Evolutionary conservation across 164 flowering plant species (phyloP), one percentile per base, ranked within the genome.

Genomic region (Vitis riparia): DNA sequence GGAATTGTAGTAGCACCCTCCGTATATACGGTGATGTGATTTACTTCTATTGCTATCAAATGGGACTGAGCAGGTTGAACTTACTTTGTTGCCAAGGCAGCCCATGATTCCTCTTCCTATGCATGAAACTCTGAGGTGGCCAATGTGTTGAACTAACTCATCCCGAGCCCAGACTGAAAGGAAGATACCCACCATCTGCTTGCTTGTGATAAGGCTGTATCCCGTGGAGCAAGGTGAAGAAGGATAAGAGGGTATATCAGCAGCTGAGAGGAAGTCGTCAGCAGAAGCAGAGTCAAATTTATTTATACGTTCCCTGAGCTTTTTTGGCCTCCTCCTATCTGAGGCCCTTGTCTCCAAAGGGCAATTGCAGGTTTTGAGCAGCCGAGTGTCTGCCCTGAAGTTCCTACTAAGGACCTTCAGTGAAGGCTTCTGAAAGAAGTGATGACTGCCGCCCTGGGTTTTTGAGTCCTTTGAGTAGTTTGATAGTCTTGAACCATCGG

Each of bases 111-210:
- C 99, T 81, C 91, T 84, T 17, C 99, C 97, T 15, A 90, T 68
- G 30, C 80, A 65, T 19, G 87, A 83, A 19, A 89, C 72, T 72
- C 97, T 85, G 13, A 96, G 89, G 78, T 93, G 97, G 12, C 87
- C 91, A 74, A 93, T 79, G 62, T 95, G 84, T 29, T 81, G 88
- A 16, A 90, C 86, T 55, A 93, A 73, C 65, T 93, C 97, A 14
- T 71, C 83, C 51, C 89, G 70, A 51, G 77, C 97, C 99, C 99
- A 96, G 1, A 96, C 82, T 0, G 98, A 77, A 0, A 96, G 82
- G 68, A 93, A 96, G 29, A 96, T 65, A 7, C 99, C 99, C 59
- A 96, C 99, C 99, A 96, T 96, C 68, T 96, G 95, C 77, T 96
- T 96, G 80, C 97, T 87, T 10, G 88, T 73, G 12, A 93, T 63